phyloP scores from a whole-genome alignment of 306 rosid species.

The Prunus fruticosa region DNA sequence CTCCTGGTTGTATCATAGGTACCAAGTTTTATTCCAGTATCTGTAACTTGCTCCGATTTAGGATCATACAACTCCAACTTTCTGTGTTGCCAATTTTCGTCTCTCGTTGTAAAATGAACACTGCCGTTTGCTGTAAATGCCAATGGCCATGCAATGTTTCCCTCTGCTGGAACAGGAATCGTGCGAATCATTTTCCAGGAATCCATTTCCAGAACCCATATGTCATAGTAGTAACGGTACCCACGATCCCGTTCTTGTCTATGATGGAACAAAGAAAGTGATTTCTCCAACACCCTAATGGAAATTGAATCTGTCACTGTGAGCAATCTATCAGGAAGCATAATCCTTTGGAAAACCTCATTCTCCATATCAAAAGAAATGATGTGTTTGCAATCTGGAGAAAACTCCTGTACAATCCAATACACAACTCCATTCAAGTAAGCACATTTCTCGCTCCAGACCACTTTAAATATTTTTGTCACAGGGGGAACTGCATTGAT shows the following conservation, averaged over 20 bases:
- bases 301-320: background rate
- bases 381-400: background rate
- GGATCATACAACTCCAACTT: background rate
- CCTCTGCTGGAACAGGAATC: no score
- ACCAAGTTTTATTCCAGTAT: background rate
- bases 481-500: background rate
- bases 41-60: background rate
- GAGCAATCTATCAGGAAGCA: background rate
- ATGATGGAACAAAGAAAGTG: background rate
- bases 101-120: no score
- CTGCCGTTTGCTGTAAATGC: no score
- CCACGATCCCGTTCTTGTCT: background rate
- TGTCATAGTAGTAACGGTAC: background rate
- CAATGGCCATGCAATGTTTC: no score
- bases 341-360: background rate
- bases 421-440: background rate
- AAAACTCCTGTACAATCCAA: background rate
- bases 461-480: no score
- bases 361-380: background rate
- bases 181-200: background rate
- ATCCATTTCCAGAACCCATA: background rate
- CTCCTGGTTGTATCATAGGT: background rate
- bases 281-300: background rate
- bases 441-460: background rate
- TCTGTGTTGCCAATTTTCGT: background rate